Conservation (phyloP, 257 asterid species). For the Nyctanthes arbortristis region DNA sequence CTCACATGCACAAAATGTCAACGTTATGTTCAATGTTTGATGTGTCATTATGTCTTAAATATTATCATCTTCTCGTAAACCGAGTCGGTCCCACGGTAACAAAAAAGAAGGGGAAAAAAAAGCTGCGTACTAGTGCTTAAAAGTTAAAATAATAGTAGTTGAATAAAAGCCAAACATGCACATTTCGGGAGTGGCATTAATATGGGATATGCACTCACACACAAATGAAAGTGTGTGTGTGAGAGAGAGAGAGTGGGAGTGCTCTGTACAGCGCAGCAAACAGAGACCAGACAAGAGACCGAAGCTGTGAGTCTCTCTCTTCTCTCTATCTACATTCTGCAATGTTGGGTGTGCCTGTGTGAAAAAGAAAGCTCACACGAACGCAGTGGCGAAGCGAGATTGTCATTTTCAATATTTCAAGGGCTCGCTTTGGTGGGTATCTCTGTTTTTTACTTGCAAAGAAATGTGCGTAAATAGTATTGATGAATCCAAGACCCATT, state of each 20-base stretch:
- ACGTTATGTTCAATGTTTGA: too few relatives aligned
- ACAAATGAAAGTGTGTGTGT: not conserved
- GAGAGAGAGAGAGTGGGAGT: conserved; percentile 7
- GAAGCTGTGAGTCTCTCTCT: conserved; percentile 28
- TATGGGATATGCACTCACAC: not conserved
- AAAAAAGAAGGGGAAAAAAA: too few relatives aligned
- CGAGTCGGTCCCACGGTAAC: too few relatives aligned
- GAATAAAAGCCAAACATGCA: not conserved
- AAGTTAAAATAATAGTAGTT: too few relatives aligned
- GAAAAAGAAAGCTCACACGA: conserved; percentile 12
- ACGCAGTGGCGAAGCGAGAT: not conserved
- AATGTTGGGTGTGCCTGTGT: not conserved
- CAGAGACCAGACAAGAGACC: conserved; percentile 45
- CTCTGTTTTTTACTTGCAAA: conserved; percentile 11
- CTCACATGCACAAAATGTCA: too few relatives aligned
- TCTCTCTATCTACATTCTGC: not conserved
- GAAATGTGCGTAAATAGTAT: conserved; percentile 25
- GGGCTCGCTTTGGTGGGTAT: not conserved
- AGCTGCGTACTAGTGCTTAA: too few relatives aligned
- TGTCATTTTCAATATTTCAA: not conserved
- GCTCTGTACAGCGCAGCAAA: conserved; percentile 21
- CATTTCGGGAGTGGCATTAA: not conserved
- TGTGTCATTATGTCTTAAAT: too few relatives aligned
- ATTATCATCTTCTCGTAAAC: too few relatives aligned
- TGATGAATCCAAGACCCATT: conserved; percentile 8